A percentile compares a stretch with the other conserved stretches of the same genome.
phyloP scores from a whole-genome alignment of 2,329 filamentous ascomycete species.

The Pestalotiopsis sp. region DNA sequence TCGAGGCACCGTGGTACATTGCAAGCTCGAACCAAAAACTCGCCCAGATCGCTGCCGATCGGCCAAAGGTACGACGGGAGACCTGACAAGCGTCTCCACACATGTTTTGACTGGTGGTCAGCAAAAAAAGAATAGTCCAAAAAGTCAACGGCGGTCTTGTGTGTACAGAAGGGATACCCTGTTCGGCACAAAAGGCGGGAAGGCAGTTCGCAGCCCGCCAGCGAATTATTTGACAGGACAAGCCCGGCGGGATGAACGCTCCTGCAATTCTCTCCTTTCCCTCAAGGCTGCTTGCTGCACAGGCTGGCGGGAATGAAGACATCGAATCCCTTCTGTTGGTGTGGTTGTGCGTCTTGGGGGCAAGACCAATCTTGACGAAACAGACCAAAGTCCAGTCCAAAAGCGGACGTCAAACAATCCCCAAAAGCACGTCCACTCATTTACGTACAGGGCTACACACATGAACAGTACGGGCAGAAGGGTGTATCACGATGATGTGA shows the following conservation, averaged over 20 bases:
- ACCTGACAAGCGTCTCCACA: neutral
- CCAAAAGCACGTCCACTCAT: neutral
- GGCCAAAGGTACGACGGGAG: neutral
- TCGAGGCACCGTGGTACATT: neutral
- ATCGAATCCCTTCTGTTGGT: neutral
- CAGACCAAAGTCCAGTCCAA: neutral
- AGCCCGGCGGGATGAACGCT: neutral
- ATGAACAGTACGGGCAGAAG: neutral
- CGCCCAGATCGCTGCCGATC: neutral
- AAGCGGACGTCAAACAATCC: neutral
- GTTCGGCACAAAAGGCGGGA: neutral
- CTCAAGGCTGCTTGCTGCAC: neutral
- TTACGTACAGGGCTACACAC: neutral
- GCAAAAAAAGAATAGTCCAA: neutral
- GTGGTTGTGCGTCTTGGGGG: neutral
- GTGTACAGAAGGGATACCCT: neutral
- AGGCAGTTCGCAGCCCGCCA: neutral
- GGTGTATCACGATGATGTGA: neutral
- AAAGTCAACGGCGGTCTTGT: neutral
- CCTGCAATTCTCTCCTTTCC: neutral
- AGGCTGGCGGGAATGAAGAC: neutral
- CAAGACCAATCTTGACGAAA: neutral
- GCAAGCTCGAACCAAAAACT: neutral
- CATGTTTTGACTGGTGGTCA: neutral
- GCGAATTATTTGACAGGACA: neutral